Evolutionary conservation across 257 asterid species (phyloP).

Genomic region (Fraxinus excelsior): DNA sequence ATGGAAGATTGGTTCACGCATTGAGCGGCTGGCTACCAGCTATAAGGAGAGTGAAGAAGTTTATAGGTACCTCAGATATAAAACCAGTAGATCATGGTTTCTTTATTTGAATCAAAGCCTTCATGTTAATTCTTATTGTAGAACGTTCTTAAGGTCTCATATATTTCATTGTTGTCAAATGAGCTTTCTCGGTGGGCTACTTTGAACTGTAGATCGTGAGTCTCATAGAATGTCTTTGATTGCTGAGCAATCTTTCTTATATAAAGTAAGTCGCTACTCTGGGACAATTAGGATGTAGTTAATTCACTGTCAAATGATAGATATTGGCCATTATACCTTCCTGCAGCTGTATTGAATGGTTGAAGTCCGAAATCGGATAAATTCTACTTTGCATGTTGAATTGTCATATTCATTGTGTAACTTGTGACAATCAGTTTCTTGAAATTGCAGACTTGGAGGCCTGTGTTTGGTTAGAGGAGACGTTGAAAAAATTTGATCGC

Average conservation of each 20-base stretch:
- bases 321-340: too few relatives aligned
- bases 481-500: conserved; percentile 77
- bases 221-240: not conserved
- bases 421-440: conserved; percentile 2
- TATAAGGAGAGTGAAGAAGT: not conserved
- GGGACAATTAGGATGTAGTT: too few relatives aligned
- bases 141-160: not conserved
- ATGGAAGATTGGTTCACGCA: not conserved
- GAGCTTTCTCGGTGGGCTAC: not conserved
- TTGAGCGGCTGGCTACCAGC: not conserved
- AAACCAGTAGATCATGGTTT: not conserved
- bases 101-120: not conserved
- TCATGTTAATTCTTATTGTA: too few relatives aligned
- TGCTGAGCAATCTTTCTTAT: not conserved
- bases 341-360: not conserved
- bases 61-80: not conserved
- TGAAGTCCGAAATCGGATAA: not conserved
- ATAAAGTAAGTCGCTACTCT: not conserved
- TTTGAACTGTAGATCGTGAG: not conserved
- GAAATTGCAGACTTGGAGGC: conserved; percentile 78
- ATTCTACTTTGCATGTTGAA: not conserved
- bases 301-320: not conserved
- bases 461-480: conserved; percentile 97
- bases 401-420: not conserved
- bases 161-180: not conserved